Evolutionary conservation across 108 stramenopile species (phyloP), one percentile per base, ranked within the genome.

Genomic region (Pseudonitzschia multistriata): DNA sequence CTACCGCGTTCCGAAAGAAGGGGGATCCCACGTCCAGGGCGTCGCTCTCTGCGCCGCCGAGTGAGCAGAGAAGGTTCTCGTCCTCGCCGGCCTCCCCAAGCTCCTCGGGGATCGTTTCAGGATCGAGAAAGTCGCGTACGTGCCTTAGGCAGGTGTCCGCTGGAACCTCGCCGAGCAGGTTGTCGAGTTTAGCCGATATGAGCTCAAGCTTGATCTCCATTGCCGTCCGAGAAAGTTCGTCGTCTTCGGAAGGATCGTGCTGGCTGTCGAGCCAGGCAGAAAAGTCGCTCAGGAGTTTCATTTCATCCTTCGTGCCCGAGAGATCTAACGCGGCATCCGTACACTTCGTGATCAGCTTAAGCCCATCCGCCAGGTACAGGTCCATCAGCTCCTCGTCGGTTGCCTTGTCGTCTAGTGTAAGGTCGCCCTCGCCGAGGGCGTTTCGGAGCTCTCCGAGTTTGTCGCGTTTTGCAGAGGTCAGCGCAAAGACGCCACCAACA

Each of bases 401-500:
- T 6, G 93, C 90, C 10, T 79, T 80, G 59, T 88, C 85, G 70
- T 92, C 91, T 52, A 95, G 70, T 10, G 86, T 68, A 37, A 76
- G 68, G 53, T 86, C 74, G n/a, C 73, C 78, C 56, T 78, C 70
- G 21, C 74, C 65, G 33, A 94, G 70, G 49, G 79, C 89, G 40
- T 73, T 56, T 49, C 73, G 45, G 13, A 92, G 60, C 77, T 95
- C 94, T 29, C 60, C 78, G 25, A 96, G 65, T 62, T 93, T 93
- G 67, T 93, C 92, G 34, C 81, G 82, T 77, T 96, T 96, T 72
- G 91, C 81, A 0, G 87, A 89, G 0, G 89, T 96, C 60, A 91
- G 92, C 10, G 89, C 85, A 89, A 90, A 96, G 15, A 96, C 88
- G 0, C 95, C 95, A 42, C 95, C 95, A 0, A 85, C 74, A n/a